Conservation (phyloP, 2,329 filamentous ascomycete species). For the Colletotrichum tropicicola region DNA sequence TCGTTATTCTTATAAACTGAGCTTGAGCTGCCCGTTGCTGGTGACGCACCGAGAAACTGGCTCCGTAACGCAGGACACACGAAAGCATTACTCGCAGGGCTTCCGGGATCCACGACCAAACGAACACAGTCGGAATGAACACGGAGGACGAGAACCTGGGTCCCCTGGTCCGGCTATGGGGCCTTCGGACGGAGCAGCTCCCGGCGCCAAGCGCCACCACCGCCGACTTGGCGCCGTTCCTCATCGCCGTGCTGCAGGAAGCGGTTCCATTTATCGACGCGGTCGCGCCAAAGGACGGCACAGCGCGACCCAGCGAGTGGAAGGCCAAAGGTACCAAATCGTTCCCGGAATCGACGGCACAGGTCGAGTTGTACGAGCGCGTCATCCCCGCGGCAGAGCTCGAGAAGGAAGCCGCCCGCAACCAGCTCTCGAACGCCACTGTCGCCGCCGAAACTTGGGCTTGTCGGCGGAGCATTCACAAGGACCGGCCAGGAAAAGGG, state of each 20-base stretch:
- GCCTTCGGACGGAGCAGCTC: constrained; percentile 57
- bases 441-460: constrained; percentile 66
- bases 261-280: constrained; percentile 66
- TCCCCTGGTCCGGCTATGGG: constrained; percentile 63
- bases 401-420: constrained; percentile 44
- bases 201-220: constrained; percentile 49
- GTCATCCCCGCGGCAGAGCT: constrained; percentile 56
- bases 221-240: constrained; percentile 58
- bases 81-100: not conserved
- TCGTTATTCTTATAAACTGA: constrained; percentile 2
- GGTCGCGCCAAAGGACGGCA: constrained; percentile 53
- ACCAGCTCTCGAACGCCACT: constrained; percentile 37
- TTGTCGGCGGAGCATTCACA: constrained; percentile 69
- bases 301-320: constrained; percentile 53
- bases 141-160: constrained; percentile 42
- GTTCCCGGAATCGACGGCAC: constrained; percentile 57
- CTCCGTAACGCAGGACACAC: too few relatives aligned
- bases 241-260: constrained; percentile 64
- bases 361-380: constrained; percentile 63
- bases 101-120: not conserved
- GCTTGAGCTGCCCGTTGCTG: not conserved
- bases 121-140: not conserved
- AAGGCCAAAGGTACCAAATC: constrained; percentile 58
- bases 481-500: constrained; percentile 55
- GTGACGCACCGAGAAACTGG: not conserved